Conservation (phyloP, 148 eudicot genomes). For the Mesembryanthemum crystallinum region DNA sequence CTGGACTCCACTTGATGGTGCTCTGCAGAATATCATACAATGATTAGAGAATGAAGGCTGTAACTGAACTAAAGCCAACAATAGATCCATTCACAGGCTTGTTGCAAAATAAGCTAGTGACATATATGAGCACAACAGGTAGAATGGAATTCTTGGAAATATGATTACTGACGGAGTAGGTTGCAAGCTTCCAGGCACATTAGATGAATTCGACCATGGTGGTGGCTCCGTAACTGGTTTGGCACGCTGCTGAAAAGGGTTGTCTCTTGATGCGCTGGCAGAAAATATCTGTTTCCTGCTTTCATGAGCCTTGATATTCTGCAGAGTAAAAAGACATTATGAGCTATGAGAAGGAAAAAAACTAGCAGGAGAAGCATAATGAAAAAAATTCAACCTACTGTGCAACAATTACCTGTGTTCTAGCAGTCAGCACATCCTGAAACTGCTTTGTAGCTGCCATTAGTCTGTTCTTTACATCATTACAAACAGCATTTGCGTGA, state of each 20-base stretch:
- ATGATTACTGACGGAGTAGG: constrained; percentile 39
- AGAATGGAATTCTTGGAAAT: background rate
- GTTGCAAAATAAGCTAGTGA: background rate
- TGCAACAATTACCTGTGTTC: constrained; percentile 56
- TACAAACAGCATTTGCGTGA: constrained; percentile 73
- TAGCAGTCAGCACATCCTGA: constrained; percentile 74
- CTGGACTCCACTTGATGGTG: constrained; percentile 48
- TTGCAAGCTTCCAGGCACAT: constrained; percentile 43
- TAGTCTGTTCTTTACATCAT: constrained; percentile 77
- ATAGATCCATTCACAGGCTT: background rate
- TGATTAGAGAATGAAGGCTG: constrained; percentile 17
- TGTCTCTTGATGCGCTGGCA: constrained; percentile 55
- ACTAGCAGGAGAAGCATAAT: background rate
- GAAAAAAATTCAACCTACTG: background rate
- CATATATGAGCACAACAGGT: background rate
- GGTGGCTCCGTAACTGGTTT: constrained; percentile 63
- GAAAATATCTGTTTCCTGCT: constrained; percentile 76
- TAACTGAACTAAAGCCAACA: background rate
- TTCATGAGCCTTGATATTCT: constrained; percentile 88
- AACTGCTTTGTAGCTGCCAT: constrained; percentile 84
- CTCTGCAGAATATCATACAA: constrained; percentile 37
- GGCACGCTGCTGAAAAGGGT: constrained; percentile 51
- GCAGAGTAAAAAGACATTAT: background rate
- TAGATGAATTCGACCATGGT: constrained; percentile 65
- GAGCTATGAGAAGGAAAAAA: background rate